These are phyloP conservation scores for Sporodiniella umbellata DNA, from an alignment of 371 early-diverging fungal genomes.

Conservation along the genomic window DNA sequence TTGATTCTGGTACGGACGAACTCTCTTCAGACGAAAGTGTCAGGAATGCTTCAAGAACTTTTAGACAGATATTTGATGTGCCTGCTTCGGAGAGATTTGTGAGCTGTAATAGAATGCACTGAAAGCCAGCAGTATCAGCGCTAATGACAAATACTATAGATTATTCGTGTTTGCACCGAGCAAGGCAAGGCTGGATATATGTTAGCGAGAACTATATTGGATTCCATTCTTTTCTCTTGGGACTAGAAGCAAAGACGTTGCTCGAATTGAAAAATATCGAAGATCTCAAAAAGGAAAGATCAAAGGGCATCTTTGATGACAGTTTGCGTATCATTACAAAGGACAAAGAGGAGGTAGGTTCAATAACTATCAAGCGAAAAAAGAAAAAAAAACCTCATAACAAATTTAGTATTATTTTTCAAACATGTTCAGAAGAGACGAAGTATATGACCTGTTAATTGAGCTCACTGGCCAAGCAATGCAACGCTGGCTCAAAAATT, in stretches of 20 bases:
- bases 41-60: slow-evolving; percentile 86
- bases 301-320: slow-evolving; percentile 88
- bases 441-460: slow-evolving; percentile 82
- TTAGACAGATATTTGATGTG: slow-evolving; percentile 86
- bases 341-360: slow-evolving; percentile 77
- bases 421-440: slow-evolving; percentile 94
- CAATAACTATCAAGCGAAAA: too few relatives aligned
- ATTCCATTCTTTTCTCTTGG: slow-evolving; percentile 92
- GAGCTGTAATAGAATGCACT: slow-evolving; percentile 55
- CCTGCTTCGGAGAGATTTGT: slow-evolving; percentile 85
- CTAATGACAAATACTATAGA: slow-evolving; percentile 39
- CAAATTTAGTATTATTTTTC: slow-evolving; percentile 71
- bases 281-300: slow-evolving; percentile 80
- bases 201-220: slow-evolving; percentile 88
- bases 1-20: slow-evolving; percentile 73
- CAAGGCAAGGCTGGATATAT: slow-evolving; percentile 96
- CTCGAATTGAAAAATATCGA: slow-evolving; percentile 89
- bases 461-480: slow-evolving; percentile 85
- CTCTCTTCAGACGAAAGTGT: slow-evolving; percentile 79
- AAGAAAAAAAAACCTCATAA: neutral
- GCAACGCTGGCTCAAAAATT: slow-evolving; percentile 79
- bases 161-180: slow-evolving; percentile 89
- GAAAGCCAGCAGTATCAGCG: neutral
- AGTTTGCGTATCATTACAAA: slow-evolving; percentile 78
- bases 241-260: slow-evolving; percentile 85